Evolutionary conservation across 1,284 basidiomycete genomes (phyloP), one percentile per base, ranked within the genome.

Genomic region (Vanrija sp.): DNA sequence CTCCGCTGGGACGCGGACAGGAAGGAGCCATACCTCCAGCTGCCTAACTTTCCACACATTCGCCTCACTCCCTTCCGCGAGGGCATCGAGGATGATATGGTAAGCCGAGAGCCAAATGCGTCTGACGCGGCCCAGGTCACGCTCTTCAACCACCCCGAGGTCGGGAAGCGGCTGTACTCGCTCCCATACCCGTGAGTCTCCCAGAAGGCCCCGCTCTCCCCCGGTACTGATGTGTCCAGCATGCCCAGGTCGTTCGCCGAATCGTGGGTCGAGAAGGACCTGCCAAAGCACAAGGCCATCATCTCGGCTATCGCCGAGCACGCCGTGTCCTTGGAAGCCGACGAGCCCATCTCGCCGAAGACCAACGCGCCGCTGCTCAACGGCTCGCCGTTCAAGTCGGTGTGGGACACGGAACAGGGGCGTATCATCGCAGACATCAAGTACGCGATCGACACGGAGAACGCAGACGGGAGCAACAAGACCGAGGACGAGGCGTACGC

Each of bases 21-120:
- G 27, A 41, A 56, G 23, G 62, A 64, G 48, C 51, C 57, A 7
- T 66, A 66, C 47, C 60, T 66, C 46, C 64, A 62, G 47, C 50
- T 62, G 4, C 60, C 64, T 6, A 54, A 54, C 1, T 61, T 53
- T 43, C 63, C 63, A 15, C 45, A 53, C 24, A 47, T 64, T 16
- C 54, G 64, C 20, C 20, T 64, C 12, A 54, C 54, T 20, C 62
- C 60, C 9, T 56, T 59, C 24, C 55, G 60, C 4, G 31, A 38
- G 1, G 64, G 59, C 15, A 53, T 59, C 20, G 64, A 55, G 18
- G 54, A 57, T 16, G 53, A 59, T 3, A 19, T 62, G 0, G 64
- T 63, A 31, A 31, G 31, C 31, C 31, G 31, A 31, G 45, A 45
- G 55, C 53, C 16, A 12, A 16, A 4, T n/a, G 12, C 41, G 16